Evolutionary conservation across 257 asterid species (phyloP).

Genomic region (Nicotiana attenuata): DNA sequence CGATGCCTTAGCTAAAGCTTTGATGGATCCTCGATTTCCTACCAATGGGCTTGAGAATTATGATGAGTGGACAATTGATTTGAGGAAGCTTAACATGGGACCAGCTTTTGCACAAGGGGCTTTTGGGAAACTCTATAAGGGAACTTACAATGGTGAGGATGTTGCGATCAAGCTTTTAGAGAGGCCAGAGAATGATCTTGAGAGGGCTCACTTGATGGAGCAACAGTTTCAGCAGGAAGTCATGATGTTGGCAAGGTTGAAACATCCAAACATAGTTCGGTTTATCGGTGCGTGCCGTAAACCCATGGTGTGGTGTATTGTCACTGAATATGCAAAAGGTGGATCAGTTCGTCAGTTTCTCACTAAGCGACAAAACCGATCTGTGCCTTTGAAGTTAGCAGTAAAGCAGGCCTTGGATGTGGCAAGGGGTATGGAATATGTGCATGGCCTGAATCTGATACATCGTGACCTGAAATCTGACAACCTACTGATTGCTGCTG

Average conservation of each 20-base stretch:
- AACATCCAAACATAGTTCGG: slow-evolving; percentile 92
- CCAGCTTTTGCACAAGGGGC: slow-evolving; percentile 99
- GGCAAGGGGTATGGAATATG: slow-evolving; percentile 97
- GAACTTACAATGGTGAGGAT: slow-evolving; percentile 85
- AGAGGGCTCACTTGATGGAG: slow-evolving; percentile 89
- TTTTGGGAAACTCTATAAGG: slow-evolving; percentile 90
- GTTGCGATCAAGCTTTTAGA: slow-evolving; percentile 96
- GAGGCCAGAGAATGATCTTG: slow-evolving; percentile 78
- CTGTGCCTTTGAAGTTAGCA: slow-evolving; percentile 91
- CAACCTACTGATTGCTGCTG: slow-evolving; percentile 87
- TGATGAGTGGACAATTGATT: slow-evolving; percentile 89
- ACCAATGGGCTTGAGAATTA: slow-evolving; percentile 87
- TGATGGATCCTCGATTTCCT: slow-evolving; percentile 78
- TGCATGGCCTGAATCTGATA: slow-evolving; percentile 80
- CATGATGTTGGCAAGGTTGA: slow-evolving; percentile 87
- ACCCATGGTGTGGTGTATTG: slow-evolving; percentile 99
- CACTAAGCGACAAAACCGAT: slow-evolving; percentile 72
- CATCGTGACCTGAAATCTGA: slow-evolving; percentile 96
- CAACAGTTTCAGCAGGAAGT: slow-evolving; percentile 99
- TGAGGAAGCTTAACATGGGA: slow-evolving; percentile 95
- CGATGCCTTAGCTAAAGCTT: slow-evolving; percentile 89
- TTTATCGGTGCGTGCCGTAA: slow-evolving; percentile 92
- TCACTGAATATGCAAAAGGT: slow-evolving; percentile 96
- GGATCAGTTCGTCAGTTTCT: slow-evolving; percentile 93
- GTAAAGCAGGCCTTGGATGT: slow-evolving; percentile 99